Conservation (phyloP, 2,329 filamentous ascomycete species). For the Phoma sp. region DNA sequence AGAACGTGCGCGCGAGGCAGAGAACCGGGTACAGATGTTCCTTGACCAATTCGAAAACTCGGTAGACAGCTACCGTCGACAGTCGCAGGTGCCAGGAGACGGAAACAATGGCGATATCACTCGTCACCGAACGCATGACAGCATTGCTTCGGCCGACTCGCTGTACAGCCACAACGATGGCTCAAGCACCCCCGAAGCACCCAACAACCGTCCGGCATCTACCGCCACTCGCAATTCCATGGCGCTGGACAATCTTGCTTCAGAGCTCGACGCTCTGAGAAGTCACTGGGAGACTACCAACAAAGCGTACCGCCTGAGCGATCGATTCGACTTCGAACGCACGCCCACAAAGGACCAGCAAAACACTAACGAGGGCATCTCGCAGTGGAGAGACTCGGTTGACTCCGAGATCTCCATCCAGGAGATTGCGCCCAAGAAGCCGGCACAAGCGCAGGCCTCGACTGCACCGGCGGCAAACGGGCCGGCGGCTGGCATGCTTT, state of each 20-base stretch:
- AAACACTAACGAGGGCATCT: conserved; percentile 42
- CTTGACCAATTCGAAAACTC: conserved; percentile 94
- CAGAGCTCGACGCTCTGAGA: conserved; percentile 87
- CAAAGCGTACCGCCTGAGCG: conserved; percentile 91
- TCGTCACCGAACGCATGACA: conserved; percentile 61
- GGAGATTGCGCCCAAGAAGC: conserved; percentile 14
- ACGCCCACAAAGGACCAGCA: conserved; percentile 48
- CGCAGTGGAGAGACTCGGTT: conserved; percentile 43
- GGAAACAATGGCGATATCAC: conserved; percentile 44
- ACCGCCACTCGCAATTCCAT: conserved; percentile 63
- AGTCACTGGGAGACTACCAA: conserved; percentile 96
- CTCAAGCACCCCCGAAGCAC: conserved; percentile 43
- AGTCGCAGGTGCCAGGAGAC: conserved; percentile 57
- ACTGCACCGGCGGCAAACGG: conserved; percentile 6
- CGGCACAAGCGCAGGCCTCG: conserved; percentile 1
- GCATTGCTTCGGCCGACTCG: conserved; percentile 66
- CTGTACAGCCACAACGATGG: conserved; percentile 55
- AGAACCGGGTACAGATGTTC: conserved; percentile 89
- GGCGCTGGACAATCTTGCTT: conserved; percentile 89
- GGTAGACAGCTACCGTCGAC: conserved; percentile 92
- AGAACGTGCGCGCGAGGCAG: conserved; percentile 84
- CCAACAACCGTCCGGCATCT: conserved; percentile 36
- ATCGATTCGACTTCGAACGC: conserved; percentile 84
- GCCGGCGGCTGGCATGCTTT: conserved; percentile 16
- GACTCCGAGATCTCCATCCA: conserved; percentile 9